Conservation (phyloP, 352 stramenopile genomes). For the Globisporangium barbulae region DNA sequence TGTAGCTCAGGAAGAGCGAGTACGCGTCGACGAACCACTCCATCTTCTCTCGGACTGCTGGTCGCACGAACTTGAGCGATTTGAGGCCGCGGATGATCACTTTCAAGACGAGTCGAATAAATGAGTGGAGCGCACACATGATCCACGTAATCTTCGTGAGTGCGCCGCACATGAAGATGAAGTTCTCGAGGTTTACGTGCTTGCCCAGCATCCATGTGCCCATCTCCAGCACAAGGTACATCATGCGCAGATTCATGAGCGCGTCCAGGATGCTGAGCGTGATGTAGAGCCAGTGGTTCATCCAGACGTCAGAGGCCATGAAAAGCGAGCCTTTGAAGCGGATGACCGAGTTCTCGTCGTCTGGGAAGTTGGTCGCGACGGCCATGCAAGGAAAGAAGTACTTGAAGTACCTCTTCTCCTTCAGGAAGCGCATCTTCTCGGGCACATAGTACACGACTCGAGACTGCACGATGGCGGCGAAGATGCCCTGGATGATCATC, state of each 20-base stretch:
- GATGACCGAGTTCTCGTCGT: conserved; percentile 37
- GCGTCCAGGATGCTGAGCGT: conserved; percentile 49
- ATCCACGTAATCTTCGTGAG: conserved; percentile 57
- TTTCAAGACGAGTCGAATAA: conserved; percentile 29
- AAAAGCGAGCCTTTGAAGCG: conserved; percentile 48
- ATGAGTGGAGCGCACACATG: conserved; percentile 47
- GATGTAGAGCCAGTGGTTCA: conserved; percentile 75
- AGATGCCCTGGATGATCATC: conserved; percentile 47
- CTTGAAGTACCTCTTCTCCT: conserved; percentile 44
- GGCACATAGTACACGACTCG: conserved; percentile 43
- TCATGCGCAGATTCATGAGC: conserved; percentile 38
- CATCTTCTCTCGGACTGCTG: conserved; percentile 25
- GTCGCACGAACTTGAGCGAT: conserved; percentile 28
- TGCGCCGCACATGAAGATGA: conserved; percentile 49
- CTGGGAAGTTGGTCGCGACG: conserved; percentile 27
- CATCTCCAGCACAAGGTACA: conserved; percentile 41
- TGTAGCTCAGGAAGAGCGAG: conserved; percentile 54
- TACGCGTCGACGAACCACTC: conserved; percentile 50
- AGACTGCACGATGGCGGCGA: conserved; percentile 39
- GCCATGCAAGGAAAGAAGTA: conserved; percentile 19
- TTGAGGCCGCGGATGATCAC: conserved; percentile 27
- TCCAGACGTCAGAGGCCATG: conserved; percentile 60
- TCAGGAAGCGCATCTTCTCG: conserved; percentile 43
- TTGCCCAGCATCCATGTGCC: conserved; percentile 60
- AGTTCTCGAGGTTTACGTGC: conserved; percentile 43